phyloP scores from a whole-genome alignment of 306 rosid genomes.

The Lablab purpureus region DNA sequence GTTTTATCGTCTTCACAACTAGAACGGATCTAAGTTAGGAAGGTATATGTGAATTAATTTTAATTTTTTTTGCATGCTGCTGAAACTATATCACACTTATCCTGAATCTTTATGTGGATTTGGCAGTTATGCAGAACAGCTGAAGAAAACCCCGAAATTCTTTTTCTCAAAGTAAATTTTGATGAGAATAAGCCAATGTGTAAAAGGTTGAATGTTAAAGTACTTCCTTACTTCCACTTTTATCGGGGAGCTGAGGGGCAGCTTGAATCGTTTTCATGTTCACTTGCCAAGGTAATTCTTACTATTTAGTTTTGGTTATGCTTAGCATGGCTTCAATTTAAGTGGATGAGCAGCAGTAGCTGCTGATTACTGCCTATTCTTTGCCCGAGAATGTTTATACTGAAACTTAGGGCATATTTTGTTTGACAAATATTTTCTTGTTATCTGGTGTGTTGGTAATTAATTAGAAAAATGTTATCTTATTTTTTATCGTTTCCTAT shows the following conservation, averaged over 20 bases:
- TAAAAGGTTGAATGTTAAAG: constrained; percentile 93
- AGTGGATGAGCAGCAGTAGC: not conserved
- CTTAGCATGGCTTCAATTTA: constrained; percentile 28
- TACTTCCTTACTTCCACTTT: constrained; percentile 96
- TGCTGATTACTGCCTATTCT: constrained; percentile 12
- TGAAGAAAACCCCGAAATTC: constrained; percentile 87
- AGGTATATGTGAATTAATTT: not conserved
- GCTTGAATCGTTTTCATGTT: constrained; percentile 94
- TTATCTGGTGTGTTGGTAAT: not conserved
- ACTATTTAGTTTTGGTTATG: constrained; percentile 27
- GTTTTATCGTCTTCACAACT: not conserved
- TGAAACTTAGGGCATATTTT: constrained; percentile 6
- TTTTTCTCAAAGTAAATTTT: constrained; percentile 91
- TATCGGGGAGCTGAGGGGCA: constrained; percentile 97
- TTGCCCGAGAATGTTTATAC: constrained; percentile 1
- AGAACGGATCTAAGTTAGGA: not conserved
- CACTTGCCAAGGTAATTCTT: constrained; percentile 89
- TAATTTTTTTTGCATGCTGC: constrained; percentile 17
- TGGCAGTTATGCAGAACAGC: constrained; percentile 96
- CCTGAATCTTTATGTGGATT: constrained; percentile 44
- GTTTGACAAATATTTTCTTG: not conserved
- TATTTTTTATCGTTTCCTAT: not conserved
- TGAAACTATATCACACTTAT: constrained; percentile 37
- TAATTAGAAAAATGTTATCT: not conserved
- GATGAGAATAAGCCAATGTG: constrained; percentile 99